A percentile compares a stretch with the other conserved stretches of the same genome.
phyloP scores from a whole-genome alignment of 805 yeast species.

The Zygosaccharomyces pseudorouxii region DNA sequence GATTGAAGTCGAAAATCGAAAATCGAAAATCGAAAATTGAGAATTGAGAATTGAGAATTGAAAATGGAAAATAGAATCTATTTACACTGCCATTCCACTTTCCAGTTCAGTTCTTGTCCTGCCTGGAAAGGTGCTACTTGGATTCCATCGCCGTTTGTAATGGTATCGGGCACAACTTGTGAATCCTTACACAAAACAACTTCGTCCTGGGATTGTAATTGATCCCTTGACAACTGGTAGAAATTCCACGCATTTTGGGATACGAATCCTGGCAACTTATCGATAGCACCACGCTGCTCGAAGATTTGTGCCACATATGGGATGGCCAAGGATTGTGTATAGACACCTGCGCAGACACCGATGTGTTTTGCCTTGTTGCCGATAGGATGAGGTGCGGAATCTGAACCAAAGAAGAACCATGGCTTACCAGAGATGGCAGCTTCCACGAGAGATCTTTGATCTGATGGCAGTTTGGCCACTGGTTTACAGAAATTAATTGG shows the following conservation, averaged over 20 bases:
- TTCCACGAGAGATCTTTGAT: slow-evolving; percentile 68
- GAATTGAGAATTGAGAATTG: too few relatives aligned
- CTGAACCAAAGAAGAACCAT: slow-evolving; percentile 94
- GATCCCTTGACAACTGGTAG: slow-evolving; percentile 51
- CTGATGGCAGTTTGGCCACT: slow-evolving; percentile 89
- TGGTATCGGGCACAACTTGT: slow-evolving; percentile 54
- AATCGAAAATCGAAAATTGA: too few relatives aligned
- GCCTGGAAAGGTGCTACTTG: slow-evolving; percentile 82
- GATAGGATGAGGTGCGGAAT: slow-evolving; percentile 95
- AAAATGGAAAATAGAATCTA: too few relatives aligned
- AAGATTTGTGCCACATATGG: slow-evolving; percentile 85
- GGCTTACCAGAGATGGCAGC: slow-evolving; percentile 93
- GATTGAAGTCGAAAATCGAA: too few relatives aligned
- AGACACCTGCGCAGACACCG: slow-evolving; percentile 98
- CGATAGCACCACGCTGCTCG: slow-evolving; percentile 58
- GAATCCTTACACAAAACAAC: slow-evolving; percentile 52
- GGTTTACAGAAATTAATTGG: slow-evolving; percentile 96
- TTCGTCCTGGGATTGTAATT: slow-evolving; percentile 44
- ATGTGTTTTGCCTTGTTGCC: slow-evolving; percentile 67
- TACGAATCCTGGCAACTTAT: slow-evolving; percentile 68
- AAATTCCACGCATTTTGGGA: slow-evolving; percentile 67
- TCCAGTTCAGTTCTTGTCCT: slow-evolving; percentile 69
- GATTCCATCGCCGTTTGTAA: slow-evolving; percentile 42
- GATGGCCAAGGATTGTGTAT: slow-evolving; percentile 78
- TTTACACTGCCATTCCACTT: slow-evolving; percentile 57